Evolutionary conservation across 306 rosid species (phyloP), one percentile per base, ranked within the genome.

Genomic region (Ceratonia siliqua): DNA sequence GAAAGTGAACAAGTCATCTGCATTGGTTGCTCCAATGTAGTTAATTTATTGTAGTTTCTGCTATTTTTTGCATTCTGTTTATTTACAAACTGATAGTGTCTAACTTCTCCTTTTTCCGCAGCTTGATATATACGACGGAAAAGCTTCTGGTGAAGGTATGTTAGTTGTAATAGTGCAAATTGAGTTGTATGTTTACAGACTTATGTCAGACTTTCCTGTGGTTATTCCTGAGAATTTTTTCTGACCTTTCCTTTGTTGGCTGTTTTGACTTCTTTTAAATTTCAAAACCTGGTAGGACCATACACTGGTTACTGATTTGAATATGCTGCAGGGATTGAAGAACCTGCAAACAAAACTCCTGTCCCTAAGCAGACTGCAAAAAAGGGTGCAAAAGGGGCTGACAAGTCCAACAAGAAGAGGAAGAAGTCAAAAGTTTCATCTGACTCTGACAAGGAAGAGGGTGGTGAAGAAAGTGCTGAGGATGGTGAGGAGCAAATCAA

Each of bases 91-190:
- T 72, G 45, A 71, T 63, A n/a, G 46, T n/a, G 4, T 43, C 68
- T 84, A 27, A 83, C 50, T 17, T 75, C n/a, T 48, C 57, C 22
- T 67, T 48, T 72, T 73, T 32, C 81, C 43, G 53, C 95, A 94
- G 98, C 98, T 94, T 63, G 98, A 91, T 78, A 36, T 81, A 17
- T 79, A 85, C 72, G 96, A 94, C 42, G 98, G 98, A 64, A 88
- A 85, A 85, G 89, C 87, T 81, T 77, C 82, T 56, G 87, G 74
- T 54, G 96, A 88, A 91, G 96, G 98, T 94, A 84, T 81, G 87
- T 59, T 65, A 39, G 64, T 73, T 59, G 17, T 30, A 42, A 11
- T 56, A 46, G 38, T 65, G 78, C 65, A 18, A 28, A 77, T 39
- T 68, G 66, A 62, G 43, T 69, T 6, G 6, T 52, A 27, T 32